Evolutionary conservation across 495 filamentous ascomycete genomes (phyloP), one percentile per base, ranked within the genome.

Genomic region (Umbilicaria muhlenbergii): DNA sequence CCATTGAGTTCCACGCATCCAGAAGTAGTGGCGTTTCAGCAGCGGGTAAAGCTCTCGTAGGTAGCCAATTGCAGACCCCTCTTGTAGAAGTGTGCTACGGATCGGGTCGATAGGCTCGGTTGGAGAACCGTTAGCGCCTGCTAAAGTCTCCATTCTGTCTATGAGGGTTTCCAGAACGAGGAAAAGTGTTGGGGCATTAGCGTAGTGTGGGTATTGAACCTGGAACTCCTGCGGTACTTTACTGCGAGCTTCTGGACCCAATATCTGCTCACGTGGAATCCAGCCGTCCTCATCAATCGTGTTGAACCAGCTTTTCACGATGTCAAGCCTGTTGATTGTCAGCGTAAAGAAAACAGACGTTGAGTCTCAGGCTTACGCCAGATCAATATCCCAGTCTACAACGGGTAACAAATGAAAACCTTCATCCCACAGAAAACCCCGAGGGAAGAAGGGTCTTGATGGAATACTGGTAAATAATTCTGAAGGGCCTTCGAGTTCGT

Each of bases 381-480:
- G 73, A 57, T 94, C 87, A 31, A 83, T 77, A 54, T 98, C 91
- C 76, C 85, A 98, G 50, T 96, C 92, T 16, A 81, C 71, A 37
- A 98, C 75, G 14, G 92, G 92, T 43, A 96, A 70, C 32, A 96
- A 68, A 55, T 98, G 91, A 62, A 96, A 98, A 2, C 91, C 91
- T 55, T 98, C 91, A 58, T 98, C 91, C 91, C 91, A 98, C 7
- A 94, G 68, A 60, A 98, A 98, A 0, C 91, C 91, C 54, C 91
- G 67, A 0, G 91, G 92, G 59, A 98, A 98, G 70, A 96, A 98
- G 2, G 91, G 84, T 13, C 91, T 68, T 18, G 88, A 95, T 5
- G 91, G 91, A 43, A 96, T 83, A 57, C 81, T 86, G 21, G 88
- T 93, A 55, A 88, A 96, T 1, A 98, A 75, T 57, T 93, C 83